Conservation (phyloP, 352 stramenopile species). For the Phytophthora colocasiae region DNA sequence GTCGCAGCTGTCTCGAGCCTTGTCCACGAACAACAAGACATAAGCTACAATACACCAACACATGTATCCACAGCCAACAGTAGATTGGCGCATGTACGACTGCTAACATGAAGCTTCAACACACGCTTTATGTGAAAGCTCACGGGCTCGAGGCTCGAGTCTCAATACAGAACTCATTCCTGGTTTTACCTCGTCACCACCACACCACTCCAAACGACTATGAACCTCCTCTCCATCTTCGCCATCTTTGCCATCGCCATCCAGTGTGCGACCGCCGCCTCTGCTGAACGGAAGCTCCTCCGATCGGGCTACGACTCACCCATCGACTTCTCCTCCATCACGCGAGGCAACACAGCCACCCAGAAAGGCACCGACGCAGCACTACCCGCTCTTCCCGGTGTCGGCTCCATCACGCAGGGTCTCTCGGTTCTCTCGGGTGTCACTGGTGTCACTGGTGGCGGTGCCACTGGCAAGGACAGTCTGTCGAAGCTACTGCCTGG, state of each 20-base stretch:
- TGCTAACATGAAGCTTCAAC: too few relatives aligned
- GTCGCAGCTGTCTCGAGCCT: not conserved
- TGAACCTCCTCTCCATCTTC: not conserved
- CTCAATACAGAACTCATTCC: not conserved
- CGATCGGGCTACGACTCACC: not conserved
- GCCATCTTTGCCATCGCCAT: not conserved
- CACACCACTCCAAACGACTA: not conserved
- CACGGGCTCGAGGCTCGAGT: too few relatives aligned
- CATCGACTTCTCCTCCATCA: not conserved
- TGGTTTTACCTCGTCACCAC: not conserved
- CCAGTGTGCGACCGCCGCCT: not conserved
- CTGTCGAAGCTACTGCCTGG: slow-evolving; percentile 5
- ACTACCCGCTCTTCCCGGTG: not conserved
- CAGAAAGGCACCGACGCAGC: not conserved
- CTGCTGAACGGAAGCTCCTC: not conserved
- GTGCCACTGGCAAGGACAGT: too few relatives aligned
- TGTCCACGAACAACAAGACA: not conserved
- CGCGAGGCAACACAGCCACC: not conserved
- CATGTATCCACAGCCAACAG: not conserved
- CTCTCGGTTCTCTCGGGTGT: not conserved
- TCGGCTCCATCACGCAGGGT: not conserved
- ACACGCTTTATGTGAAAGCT: too few relatives aligned
- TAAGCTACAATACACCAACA: not conserved
- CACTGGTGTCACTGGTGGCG: not conserved
- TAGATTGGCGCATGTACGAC: not conserved